Percentiles rank a stretch among this genome's conserved stretches.
phyloP scores from a whole-genome alignment of 2,329 filamentous ascomycete genomes.

The Pseudopithomyces chartarum region DNA sequence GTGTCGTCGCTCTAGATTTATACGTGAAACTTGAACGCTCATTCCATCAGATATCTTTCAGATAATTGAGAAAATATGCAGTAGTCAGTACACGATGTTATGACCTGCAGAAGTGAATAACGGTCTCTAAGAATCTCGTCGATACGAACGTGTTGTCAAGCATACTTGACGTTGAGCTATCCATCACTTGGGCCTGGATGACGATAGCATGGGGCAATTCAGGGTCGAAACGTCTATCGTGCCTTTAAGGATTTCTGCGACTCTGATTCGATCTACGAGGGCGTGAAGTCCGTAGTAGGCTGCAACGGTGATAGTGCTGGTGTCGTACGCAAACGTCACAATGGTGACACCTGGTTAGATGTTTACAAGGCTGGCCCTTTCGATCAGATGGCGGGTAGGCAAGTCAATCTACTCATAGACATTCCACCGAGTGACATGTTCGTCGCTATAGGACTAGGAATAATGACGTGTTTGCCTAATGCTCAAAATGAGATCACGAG shows the following conservation, averaged over 20 bases:
- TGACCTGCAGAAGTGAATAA: no score
- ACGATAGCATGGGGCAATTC: constrained; percentile 36
- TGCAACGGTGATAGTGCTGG: constrained; percentile 15
- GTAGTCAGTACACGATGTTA: no score
- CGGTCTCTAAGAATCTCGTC: constrained; percentile 31
- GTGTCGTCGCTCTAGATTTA: no score
- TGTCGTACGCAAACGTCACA: constrained; percentile 18
- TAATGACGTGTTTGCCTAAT: constrained; percentile 32
- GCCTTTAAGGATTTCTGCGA: constrained; percentile 45
- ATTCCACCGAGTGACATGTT: constrained; percentile 28
- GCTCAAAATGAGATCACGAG: neutral
- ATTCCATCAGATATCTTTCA: no score
- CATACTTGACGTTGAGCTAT: constrained; percentile 34
- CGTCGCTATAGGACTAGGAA: constrained; percentile 37
- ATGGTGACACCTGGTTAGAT: constrained; percentile 32
- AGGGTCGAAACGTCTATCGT: constrained; percentile 47
- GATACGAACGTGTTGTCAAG: constrained; percentile 33
- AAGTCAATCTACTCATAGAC: constrained; percentile 35
- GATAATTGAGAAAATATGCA: no score
- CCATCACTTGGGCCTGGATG: constrained; percentile 19
- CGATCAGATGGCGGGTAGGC: constrained; percentile 41
- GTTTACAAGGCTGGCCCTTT: constrained; percentile 33
- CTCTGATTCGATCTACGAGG: constrained; percentile 39
- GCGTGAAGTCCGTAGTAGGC: constrained; percentile 28
- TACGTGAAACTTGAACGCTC: no score